Evolutionary conservation across 495 filamentous ascomycete species (phyloP).

Genomic region (Tuber magnatum): DNA sequence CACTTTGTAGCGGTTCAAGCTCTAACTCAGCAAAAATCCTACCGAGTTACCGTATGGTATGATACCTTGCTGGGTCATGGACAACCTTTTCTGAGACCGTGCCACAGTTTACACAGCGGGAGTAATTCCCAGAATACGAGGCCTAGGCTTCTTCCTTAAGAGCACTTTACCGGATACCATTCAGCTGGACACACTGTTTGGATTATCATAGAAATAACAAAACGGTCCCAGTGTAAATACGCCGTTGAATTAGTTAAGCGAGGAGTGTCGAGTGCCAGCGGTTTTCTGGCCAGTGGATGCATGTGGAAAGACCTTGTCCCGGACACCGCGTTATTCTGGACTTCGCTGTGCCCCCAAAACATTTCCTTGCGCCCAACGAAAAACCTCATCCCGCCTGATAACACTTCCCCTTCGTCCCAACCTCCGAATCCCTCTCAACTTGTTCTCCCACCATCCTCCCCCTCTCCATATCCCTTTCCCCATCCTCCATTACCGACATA

Average conservation of each 20-base stretch:
- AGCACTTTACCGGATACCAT: background rate
- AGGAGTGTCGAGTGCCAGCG: background rate
- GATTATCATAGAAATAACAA: background rate
- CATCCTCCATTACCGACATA: conserved; percentile 7
- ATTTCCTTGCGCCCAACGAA: conserved; percentile 35
- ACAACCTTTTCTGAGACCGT: background rate
- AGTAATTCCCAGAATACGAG: background rate
- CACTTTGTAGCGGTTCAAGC: background rate
- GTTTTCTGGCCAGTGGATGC: conserved; percentile 12
- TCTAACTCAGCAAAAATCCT: background rate
- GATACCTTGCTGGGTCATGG: background rate
- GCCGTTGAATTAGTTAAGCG: background rate
- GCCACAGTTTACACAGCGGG: background rate
- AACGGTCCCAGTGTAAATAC: background rate
- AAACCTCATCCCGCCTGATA: conserved; percentile 37
- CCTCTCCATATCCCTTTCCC: background rate
- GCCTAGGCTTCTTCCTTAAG: background rate
- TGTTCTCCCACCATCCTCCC: conserved; percentile 13
- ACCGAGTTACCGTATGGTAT: background rate
- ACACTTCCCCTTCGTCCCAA: conserved; percentile 41
- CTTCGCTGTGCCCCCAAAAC: conserved; percentile 23
- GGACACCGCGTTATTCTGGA: conserved; percentile 31
- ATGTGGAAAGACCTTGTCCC: conserved; percentile 15
- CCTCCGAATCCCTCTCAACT: conserved; percentile 41
- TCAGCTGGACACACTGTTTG: background rate